Base-by-base conservation (phyloP, 169 alveolate genomes). In the Plasmodium coatneyi region DNA sequence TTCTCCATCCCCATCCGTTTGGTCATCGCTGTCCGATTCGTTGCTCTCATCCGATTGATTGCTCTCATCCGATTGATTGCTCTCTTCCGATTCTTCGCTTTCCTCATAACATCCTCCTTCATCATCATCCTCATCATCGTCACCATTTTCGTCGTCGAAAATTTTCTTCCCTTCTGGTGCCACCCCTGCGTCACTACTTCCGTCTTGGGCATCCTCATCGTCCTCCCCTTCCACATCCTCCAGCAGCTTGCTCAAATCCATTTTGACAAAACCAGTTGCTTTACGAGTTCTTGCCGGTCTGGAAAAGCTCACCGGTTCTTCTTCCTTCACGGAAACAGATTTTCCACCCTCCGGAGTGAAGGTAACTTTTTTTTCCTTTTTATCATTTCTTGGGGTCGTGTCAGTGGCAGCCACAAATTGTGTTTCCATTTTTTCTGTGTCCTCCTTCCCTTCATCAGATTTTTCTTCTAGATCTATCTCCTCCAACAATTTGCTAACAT, bases 401-500 rank as follows among this genome's bases (percentile, higher is more conserved):
- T 87, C 60, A 25, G 36, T 28, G n/a, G n/a, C 80, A 0, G 14
- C 10, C 6, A 60, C 70, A 3, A 5, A 0, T 10, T 25, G 32
- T 41, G 25, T 9, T 25, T 66, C 83, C 7, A 28, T 28, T 36
- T 25, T 34, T 6, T 70, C 34, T 9, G 71, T 80, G 22, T 71
- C 71, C 6, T 66, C 71, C 16, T 83, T 1, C 36, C 46, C 92
- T 14, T 70, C 93, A 14, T 83, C 92, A 12, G n/a, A 82, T 14
- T 52, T 36, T 30, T 52, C 46, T 32, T 86, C 36, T 6, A 7
- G 19, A 9, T 76, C 93, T 16, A 74, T 78, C 16, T 86, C 86
- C 41, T 78, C 25, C 22, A 86, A 72, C 32, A 84, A 49, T 34
- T 84, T 71, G 14, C 80, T 52, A 25, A 86, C 86, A 72, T 86